Conservation (phyloP, 2,329 filamentous ascomycete genomes). For the Pyrenophora tritici-repentis region DNA sequence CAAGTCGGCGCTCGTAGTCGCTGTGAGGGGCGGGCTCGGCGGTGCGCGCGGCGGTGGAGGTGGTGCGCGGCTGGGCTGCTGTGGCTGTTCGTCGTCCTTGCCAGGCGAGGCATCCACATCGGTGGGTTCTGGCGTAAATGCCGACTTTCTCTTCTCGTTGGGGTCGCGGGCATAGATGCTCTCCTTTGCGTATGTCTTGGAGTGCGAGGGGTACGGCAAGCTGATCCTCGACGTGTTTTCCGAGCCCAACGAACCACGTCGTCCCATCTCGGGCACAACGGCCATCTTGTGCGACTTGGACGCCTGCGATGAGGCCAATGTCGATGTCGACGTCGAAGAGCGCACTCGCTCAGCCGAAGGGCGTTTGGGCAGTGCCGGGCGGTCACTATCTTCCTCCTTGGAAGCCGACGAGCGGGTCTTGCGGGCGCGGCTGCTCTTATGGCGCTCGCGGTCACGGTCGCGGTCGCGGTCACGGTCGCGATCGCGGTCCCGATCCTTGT, state of each 20-base stretch:
- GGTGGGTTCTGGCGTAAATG: constrained; percentile 50
- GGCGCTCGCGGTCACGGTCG: constrained; percentile 27
- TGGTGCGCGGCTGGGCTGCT: constrained; percentile 22
- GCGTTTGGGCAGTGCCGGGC: constrained; percentile 24
- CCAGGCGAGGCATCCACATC: constrained; percentile 45
- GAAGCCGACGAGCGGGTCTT: constrained; percentile 40
- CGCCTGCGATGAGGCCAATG: constrained; percentile 25
- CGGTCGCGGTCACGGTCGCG: constrained; percentile 11
- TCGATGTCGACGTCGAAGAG: constrained; percentile 30
- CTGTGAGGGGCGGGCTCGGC: constrained; percentile 55
- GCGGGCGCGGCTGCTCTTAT: constrained; percentile 34
- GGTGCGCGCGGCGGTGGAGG: constrained; percentile 44
- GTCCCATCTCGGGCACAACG: constrained; percentile 55
- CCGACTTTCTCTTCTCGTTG: constrained; percentile 35
- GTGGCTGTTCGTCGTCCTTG: constrained; percentile 23
- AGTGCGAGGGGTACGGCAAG: constrained; percentile 79
- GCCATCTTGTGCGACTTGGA: constrained; percentile 44
- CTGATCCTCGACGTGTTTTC: constrained; percentile 46
- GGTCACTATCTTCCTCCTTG: constrained; percentile 30
- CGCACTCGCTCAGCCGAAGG: constrained; percentile 34
- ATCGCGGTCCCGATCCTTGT: constrained; percentile 25
- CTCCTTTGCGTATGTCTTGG: constrained; percentile 91
- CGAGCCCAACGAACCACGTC: constrained; percentile 44
- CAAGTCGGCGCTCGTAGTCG: constrained; percentile 48
- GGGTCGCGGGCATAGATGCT: constrained; percentile 65